Base-by-base conservation (phyloP, 768 basidiomycete genomes). In the Galerina sulciceps region DNA sequence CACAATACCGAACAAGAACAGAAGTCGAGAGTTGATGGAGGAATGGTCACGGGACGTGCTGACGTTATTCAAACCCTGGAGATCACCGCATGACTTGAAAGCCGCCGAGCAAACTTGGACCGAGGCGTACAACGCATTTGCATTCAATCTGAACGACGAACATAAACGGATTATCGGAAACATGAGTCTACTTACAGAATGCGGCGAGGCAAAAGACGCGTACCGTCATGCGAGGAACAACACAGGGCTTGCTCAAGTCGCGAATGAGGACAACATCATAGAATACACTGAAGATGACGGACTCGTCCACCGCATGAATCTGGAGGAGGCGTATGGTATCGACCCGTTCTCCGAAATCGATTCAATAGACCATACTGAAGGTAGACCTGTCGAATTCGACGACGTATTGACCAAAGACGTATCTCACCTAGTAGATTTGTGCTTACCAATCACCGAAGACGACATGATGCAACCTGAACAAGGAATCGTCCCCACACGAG, bases 111-210 rank as follows among this genome's bases (percentile, higher is more conserved):
- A 6, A 22, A 23, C 44, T 23, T 46, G n/a, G 18, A 23, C 18
- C 10, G 1, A 13, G 20, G 1, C 44, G 6, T 9, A 46, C 10
- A 23, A 26, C 18, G 10, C 23, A 3, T 20, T 11, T 18, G 44
- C 44, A 11, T 5, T 2, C 1, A 2, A 13, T 2, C 2, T 46
- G 6, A 17, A 2, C 2, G 45, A 46, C 18, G 9, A 2, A 5
- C 35, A 46, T 3, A 9, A 22, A 3, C 36, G 22, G 15, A 9
- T 59, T 13, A 48, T 59, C 0, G 11, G 11, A 31, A 59, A 59
- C 45, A 45, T 59, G 44, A 54, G 1, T 22, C 44, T 48, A 11
- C 42, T 55, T 15, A 40, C 52, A 1, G 58, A 59, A 42, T 59
- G 58, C 18, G 20, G 37, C 4, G 58, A 59, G 15, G 51, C 58